These are phyloP conservation scores for Persicaria maculosa DNA, from an alignment of 148 eudicot genomes.

Conservation along the genomic window DNA sequence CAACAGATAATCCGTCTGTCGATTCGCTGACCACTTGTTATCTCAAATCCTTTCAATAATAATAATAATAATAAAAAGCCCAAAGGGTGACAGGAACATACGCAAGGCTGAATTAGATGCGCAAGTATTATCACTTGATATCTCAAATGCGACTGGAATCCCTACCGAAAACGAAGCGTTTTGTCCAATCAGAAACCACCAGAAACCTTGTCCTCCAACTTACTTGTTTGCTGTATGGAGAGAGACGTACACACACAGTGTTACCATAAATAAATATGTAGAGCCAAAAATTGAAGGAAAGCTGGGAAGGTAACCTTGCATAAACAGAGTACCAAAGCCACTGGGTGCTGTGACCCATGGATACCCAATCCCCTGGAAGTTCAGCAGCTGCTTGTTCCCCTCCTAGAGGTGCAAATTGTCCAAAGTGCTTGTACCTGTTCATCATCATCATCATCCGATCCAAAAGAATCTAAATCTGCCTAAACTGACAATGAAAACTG, in stretches of 20 bases:
- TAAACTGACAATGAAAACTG: neutral
- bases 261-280: neutral
- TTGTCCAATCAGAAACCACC: constrained; percentile 58
- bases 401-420: constrained; percentile 65
- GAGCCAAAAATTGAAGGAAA: neutral
- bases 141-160: constrained; percentile 53
- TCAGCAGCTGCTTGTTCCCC: constrained; percentile 58
- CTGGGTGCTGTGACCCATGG: constrained; percentile 28
- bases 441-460: neutral
- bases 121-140: neutral
- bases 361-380: constrained; percentile 26
- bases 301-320: constrained; percentile 22
- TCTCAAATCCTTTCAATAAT: too few species aligned
- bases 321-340: constrained; percentile 46
- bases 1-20: too few species aligned
- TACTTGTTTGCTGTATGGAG: constrained; percentile 47
- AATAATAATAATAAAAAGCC: too few species aligned
- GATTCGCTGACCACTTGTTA: too few species aligned
- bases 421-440: constrained; percentile 54
- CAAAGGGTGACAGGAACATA: too few species aligned
- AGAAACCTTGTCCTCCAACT: constrained; percentile 62
- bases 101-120: too few species aligned
- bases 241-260: neutral
- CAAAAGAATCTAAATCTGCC: neutral
- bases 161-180: constrained; percentile 48